These are phyloP conservation scores for Dactylellina leptospora DNA, from an alignment of 2,329 filamentous ascomycete species.

Conservation along the genomic window DNA sequence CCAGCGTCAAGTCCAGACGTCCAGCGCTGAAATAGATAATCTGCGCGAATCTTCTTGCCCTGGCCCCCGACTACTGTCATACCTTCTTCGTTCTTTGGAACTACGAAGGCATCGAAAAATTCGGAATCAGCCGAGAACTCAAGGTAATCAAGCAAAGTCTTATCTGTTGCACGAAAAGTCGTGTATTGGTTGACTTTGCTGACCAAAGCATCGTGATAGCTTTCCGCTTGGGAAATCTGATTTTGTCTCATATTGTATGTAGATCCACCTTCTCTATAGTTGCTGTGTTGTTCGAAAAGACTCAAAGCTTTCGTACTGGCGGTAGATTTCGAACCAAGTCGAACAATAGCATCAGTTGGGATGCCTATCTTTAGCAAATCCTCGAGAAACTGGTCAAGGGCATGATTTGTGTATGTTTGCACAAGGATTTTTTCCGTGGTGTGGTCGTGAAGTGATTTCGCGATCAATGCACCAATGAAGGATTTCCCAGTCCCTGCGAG, in stretches of 20 bases:
- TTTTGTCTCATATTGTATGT: slow-evolving; percentile 36
- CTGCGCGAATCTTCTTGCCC: slow-evolving; percentile 61
- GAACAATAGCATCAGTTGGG: slow-evolving; percentile 64
- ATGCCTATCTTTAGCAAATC: slow-evolving; percentile 72
- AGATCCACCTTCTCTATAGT: slow-evolving; percentile 57
- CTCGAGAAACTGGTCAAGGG: slow-evolving; percentile 72
- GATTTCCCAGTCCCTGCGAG: slow-evolving; percentile 75
- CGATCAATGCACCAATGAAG: slow-evolving; percentile 73
- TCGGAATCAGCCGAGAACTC: slow-evolving; percentile 67
- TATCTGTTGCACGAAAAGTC: slow-evolving; percentile 55
- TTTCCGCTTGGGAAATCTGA: slow-evolving; percentile 27
- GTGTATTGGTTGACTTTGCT: slow-evolving; percentile 44
- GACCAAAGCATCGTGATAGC: slow-evolving; percentile 60
- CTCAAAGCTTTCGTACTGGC: slow-evolving; percentile 64
- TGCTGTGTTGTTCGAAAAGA: slow-evolving; percentile 62
- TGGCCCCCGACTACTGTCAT: slow-evolving; percentile 64
- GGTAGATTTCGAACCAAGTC: slow-evolving; percentile 71
- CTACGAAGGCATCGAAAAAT: slow-evolving; percentile 69
- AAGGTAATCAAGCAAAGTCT: slow-evolving; percentile 61
- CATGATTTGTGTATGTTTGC: slow-evolving; percentile 74
- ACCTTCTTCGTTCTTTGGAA: slow-evolving; percentile 64
- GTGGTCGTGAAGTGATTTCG: slow-evolving; percentile 66
- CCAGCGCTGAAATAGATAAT: slow-evolving; percentile 69
- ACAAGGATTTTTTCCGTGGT: slow-evolving; percentile 69
- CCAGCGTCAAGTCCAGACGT: slow-evolving; percentile 63